Conservation (phyloP, 331 rosid genomes). For the Quercus tomentella region DNA sequence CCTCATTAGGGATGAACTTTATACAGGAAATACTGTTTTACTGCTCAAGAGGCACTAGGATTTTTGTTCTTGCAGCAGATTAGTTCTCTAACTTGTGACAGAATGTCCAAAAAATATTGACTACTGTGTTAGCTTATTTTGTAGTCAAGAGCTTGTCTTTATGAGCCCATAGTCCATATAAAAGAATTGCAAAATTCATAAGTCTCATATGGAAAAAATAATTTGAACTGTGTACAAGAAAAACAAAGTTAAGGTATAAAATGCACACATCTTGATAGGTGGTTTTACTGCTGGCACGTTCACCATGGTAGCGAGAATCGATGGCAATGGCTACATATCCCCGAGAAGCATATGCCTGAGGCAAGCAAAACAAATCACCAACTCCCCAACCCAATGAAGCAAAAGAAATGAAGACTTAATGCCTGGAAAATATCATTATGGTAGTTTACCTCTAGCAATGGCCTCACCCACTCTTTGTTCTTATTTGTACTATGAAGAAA, state of each 20-base stretch:
- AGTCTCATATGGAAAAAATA: background rate
- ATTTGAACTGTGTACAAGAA: background rate
- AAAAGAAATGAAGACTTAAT: background rate
- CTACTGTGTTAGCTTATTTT: background rate
- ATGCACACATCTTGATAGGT: constrained; percentile 59
- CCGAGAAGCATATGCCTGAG: constrained; percentile 88
- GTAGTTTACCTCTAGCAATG: constrained; percentile 68
- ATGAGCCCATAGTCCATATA: background rate
- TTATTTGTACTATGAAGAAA: constrained; percentile 65
- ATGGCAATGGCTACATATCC: constrained; percentile 72
- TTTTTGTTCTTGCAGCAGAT: background rate
- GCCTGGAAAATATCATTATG: background rate
- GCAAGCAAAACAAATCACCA: constrained; percentile 3
- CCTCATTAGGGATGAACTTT: constrained; percentile 29
- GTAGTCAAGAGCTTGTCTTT: background rate
- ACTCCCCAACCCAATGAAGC: constrained; percentile 5
- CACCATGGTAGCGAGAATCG: constrained; percentile 96
- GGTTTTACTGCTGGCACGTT: constrained; percentile 65
- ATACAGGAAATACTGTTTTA: constrained; percentile 1
- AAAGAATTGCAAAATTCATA: background rate
- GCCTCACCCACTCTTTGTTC: constrained; percentile 71
- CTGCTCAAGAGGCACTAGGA: background rate
- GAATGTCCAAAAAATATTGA: background rate
- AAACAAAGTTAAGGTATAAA: constrained; percentile 6
- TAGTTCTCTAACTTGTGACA: background rate